Evolutionary conservation across 768 basidiomycete genomes (phyloP).

Genomic region (Lactifluus volemus): DNA sequence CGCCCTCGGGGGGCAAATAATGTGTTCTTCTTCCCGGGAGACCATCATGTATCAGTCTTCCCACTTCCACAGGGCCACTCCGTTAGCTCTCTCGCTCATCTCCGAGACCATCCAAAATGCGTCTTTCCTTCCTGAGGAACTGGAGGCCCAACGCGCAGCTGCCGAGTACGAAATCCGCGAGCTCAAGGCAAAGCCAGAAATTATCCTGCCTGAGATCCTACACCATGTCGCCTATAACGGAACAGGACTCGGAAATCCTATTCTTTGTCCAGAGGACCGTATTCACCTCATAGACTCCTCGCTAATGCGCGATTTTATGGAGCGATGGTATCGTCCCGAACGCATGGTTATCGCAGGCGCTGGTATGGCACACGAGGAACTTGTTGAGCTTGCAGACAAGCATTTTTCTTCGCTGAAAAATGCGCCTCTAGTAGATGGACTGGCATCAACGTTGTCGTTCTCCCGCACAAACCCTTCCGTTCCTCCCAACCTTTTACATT

Average conservation of each 20-base stretch:
- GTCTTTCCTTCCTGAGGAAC: slow-evolving; percentile 64
- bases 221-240: slow-evolving; percentile 78
- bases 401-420: slow-evolving; percentile 64
- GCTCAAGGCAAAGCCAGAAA: slow-evolving; percentile 80
- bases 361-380: slow-evolving; percentile 82
- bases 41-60: slow-evolving; percentile 98
- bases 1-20: slow-evolving; percentile 82
- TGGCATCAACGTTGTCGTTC: slow-evolving; percentile 25
- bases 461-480: slow-evolving; percentile 24
- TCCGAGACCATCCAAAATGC: slow-evolving; percentile 85
- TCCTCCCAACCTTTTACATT: slow-evolving; percentile 48
- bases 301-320: slow-evolving; percentile 54
- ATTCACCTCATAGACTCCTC: slow-evolving; percentile 56
- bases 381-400: slow-evolving; percentile 79
- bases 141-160: slow-evolving; percentile 77
- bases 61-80: slow-evolving; percentile 77
- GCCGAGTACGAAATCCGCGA: slow-evolving; percentile 89
- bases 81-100: slow-evolving; percentile 78
- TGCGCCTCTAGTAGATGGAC: slow-evolving; percentile 21
- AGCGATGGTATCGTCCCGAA: slow-evolving; percentile 86
- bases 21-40: slow-evolving; percentile 86
- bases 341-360: slow-evolving; percentile 93
- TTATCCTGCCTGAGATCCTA: slow-evolving; percentile 85
- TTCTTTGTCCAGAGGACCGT: slow-evolving; percentile 82
- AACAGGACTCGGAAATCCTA: slow-evolving; percentile 78